phyloP scores from a whole-genome alignment of 257 asterid species.

The Rehmannia glutinosa region DNA sequence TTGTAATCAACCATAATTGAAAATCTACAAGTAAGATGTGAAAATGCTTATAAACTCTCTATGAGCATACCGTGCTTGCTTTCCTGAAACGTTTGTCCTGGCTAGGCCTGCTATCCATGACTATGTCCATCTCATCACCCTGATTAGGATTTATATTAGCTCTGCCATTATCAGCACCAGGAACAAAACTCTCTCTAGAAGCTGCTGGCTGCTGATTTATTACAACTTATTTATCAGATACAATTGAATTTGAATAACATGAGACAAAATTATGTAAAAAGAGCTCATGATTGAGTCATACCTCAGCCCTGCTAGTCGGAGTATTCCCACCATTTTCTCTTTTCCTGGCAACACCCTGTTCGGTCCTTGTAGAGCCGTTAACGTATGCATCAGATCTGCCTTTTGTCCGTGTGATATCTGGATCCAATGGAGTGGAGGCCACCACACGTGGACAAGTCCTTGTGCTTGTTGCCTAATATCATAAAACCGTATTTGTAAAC shows the following conservation, averaged over 20 bases:
- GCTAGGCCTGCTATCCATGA: constrained; percentile 46
- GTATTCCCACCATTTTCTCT: too few relatives aligned
- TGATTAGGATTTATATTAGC: constrained; percentile 22
- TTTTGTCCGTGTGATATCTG: constrained; percentile 73
- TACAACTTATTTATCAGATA: neutral
- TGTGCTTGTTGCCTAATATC: constrained; percentile 36
- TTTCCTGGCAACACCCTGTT: too few relatives aligned
- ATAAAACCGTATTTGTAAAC: neutral
- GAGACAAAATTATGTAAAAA: neutral
- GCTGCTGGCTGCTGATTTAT: constrained; percentile 60
- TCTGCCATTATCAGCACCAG: constrained; percentile 46
- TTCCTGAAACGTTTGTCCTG: constrained; percentile 67
- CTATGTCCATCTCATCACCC: constrained; percentile 35
- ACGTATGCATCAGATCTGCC: constrained; percentile 37
- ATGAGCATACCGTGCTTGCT: constrained; percentile 71
- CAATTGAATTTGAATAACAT: neutral
- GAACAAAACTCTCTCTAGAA: constrained; percentile 73
- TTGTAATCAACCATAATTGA: too few relatives aligned
- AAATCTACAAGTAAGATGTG: too few relatives aligned
- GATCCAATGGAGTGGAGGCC: constrained; percentile 83
- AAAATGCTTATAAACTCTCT: neutral
- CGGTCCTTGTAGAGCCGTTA: constrained; percentile 44
- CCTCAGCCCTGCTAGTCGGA: constrained; percentile 77
- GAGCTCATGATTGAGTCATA: constrained; percentile 18
- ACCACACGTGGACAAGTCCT: constrained; percentile 80